phyloP scores from a whole-genome alignment of 1,284 basidiomycete genomes.

The Inonotus obliquus region DNA sequence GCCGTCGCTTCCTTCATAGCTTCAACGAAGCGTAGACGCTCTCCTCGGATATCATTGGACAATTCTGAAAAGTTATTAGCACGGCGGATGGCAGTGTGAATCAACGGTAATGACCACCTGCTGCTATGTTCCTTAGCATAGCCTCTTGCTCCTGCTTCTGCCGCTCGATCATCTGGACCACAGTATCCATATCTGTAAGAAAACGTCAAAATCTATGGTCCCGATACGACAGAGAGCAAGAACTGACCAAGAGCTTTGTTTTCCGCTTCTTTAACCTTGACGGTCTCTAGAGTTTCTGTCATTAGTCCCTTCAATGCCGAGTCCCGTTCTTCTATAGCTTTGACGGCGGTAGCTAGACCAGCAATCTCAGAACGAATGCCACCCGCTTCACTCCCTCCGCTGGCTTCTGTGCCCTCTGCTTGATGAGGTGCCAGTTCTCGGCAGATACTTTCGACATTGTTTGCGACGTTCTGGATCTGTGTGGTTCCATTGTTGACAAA shows the following conservation, averaged over 20 bases:
- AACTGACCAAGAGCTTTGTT: conserved; percentile 32
- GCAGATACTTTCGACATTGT: conserved; percentile 57
- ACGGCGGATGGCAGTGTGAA: background rate
- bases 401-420: background rate
- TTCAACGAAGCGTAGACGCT: conserved; percentile 80
- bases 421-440: conserved; percentile 38
- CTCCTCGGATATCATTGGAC: conserved; percentile 76
- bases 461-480: conserved; percentile 61
- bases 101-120: conserved; percentile 39
- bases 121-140: conserved; percentile 58
- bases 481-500: conserved; percentile 72
- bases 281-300: conserved; percentile 39
- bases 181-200: conserved; percentile 47
- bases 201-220: background rate
- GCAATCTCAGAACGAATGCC: background rate
- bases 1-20: conserved; percentile 87
- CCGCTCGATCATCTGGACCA: conserved; percentile 56
- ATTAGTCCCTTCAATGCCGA: conserved; percentile 42
- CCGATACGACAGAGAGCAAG: conserved; percentile 10
- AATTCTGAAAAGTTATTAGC: conserved; percentile 49
- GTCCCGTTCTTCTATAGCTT: conserved; percentile 38
- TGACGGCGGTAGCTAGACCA: conserved; percentile 27
- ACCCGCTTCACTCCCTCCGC: background rate
- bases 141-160: conserved; percentile 69
- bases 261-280: conserved; percentile 37